Evolutionary conservation across 1,284 basidiomycete genomes (phyloP).

Genomic region (Heliocybe sulcata): DNA sequence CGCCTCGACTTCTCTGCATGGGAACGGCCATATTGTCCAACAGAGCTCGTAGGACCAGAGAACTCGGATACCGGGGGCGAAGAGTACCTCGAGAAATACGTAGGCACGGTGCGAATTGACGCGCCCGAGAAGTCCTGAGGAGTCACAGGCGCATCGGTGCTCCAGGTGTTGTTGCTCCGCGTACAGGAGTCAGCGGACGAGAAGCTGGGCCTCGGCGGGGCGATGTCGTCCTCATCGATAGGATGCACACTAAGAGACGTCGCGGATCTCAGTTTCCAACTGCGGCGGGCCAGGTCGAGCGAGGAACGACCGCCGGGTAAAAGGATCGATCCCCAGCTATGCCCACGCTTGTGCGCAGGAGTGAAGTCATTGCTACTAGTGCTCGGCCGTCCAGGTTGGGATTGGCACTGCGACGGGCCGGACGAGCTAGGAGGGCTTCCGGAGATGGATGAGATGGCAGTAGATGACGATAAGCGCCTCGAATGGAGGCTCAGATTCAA

Average conservation of each 20-base stretch:
- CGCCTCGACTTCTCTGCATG: conserved; percentile 18
- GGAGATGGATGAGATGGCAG: conserved; percentile 20
- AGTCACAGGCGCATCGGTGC: conserved; percentile 32
- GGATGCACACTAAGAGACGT: not conserved
- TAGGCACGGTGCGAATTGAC: conserved; percentile 34
- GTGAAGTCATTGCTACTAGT: not conserved
- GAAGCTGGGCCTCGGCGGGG: conserved; percentile 54
- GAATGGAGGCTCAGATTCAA: conserved; percentile 41
- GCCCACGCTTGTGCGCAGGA: not conserved
- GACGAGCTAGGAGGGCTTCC: conserved; percentile 26
- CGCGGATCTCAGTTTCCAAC: conserved; percentile 44
- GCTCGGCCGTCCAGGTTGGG: conserved; percentile 8
- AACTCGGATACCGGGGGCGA: conserved; percentile 30
- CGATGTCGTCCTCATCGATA: not conserved
- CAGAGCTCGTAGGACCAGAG: conserved; percentile 30
- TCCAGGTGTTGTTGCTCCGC: conserved; percentile 27
- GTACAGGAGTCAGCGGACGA: conserved; percentile 46
- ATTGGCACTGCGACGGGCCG: conserved; percentile 35
- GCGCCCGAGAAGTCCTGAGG: conserved; percentile 40
- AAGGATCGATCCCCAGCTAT: not conserved
- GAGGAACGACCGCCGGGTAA: conserved; percentile 8
- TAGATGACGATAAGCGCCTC: conserved; percentile 30
- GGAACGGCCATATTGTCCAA: conserved; percentile 28
- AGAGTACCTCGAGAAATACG: conserved; percentile 29
- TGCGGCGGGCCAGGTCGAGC: conserved; percentile 14